Conservation (phyloP, 2,329 filamentous ascomycete species). For the Colletotrichum sp. region DNA sequence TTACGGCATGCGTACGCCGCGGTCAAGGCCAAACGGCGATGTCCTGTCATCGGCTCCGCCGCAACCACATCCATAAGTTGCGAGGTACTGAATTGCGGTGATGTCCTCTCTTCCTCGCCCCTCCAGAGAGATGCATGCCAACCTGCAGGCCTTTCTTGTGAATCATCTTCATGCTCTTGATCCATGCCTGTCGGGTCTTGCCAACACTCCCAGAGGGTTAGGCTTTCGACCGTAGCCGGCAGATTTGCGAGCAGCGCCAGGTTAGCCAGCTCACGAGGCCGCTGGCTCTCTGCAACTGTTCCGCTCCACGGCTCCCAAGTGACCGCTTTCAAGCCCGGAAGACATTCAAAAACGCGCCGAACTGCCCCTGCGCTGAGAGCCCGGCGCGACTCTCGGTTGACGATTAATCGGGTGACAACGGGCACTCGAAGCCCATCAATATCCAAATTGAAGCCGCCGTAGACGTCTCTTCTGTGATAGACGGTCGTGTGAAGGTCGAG, state of each 20-base stretch:
- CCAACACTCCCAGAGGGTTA: background rate
- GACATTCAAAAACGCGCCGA: background rate
- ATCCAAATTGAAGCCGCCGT: no score
- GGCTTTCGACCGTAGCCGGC: background rate
- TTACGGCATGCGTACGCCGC: background rate
- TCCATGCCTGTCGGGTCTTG: background rate
- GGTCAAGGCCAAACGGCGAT: background rate
- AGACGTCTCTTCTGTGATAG: no score
- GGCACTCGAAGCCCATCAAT: background rate
- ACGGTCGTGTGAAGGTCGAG: background rate
- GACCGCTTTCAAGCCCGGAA: rapidly evolving
- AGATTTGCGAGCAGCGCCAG: background rate
- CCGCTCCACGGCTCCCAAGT: background rate
- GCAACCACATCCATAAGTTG: background rate
- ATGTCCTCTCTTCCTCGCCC: background rate
- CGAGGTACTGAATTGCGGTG: background rate
- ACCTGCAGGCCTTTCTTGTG: rapidly evolving
- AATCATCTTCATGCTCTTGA: background rate
- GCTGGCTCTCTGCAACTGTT: background rate
- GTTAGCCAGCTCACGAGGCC: background rate
- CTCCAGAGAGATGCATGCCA: background rate
- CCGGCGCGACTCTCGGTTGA: background rate
- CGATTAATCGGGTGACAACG: background rate
- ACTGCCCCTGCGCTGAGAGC: background rate
- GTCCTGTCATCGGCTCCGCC: background rate